Evolutionary conservation across 139 green algal species (phyloP).

Genomic region (Micractinium conductrix): DNA sequence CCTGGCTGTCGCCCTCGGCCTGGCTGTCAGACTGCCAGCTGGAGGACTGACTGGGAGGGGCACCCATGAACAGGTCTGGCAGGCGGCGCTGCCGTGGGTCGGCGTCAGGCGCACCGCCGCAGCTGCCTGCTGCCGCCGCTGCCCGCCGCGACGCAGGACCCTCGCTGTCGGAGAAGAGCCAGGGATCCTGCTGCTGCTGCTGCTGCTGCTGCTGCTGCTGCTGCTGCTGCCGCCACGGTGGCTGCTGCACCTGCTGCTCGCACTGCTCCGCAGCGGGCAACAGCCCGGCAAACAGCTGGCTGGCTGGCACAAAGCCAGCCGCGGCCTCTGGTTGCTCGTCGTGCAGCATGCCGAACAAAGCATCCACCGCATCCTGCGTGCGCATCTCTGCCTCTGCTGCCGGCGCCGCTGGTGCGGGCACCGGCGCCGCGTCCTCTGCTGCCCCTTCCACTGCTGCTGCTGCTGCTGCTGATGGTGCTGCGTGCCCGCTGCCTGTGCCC

Average conservation of each 20-base stretch:
- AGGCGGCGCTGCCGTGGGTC: background rate
- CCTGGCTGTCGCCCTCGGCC: background rate
- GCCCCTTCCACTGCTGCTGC: background rate
- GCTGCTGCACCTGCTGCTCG: background rate
- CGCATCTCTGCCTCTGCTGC: no score
- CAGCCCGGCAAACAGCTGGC: conserved; percentile 3
- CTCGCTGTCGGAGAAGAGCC: no score
- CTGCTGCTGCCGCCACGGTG: background rate
- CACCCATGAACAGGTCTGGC: background rate
- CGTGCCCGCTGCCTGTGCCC: background rate
- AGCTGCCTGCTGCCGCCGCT: no score
- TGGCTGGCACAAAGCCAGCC: conserved; percentile 14
- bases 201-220: background rate
- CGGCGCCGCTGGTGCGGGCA: background rate
- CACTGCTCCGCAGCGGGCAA: background rate
- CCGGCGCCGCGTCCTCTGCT: background rate
- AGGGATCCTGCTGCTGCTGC: no score
- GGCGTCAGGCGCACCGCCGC: no score
- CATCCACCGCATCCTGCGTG: no score
- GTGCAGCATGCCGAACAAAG: no score
- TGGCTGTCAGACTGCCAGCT: background rate
- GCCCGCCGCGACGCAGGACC: no score
- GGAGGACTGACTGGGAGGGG: background rate
- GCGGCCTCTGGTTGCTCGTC: no score
- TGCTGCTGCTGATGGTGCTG: no score